These are phyloP conservation scores for Amaranthus hypochondriacus DNA, from an alignment of 148 eudicot species.

Conservation along the genomic window DNA sequence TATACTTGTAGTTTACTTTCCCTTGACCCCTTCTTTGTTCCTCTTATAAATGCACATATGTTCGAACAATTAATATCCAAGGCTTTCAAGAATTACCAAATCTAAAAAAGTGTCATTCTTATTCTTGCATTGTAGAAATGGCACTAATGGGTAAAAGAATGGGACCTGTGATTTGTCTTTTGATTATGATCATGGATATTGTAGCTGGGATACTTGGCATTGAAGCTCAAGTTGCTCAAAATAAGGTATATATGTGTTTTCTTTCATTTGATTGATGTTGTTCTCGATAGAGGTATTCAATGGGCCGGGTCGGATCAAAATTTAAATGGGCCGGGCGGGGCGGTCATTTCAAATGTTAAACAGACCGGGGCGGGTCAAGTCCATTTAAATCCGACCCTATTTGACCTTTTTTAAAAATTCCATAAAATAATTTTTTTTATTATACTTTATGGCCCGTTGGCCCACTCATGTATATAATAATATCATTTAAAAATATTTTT, in stretches of 20 bases:
- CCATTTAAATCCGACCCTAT: too few species aligned
- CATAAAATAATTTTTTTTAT: too few species aligned
- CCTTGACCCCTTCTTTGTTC: background rate
- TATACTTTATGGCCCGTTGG: too few species aligned
- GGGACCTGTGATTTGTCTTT: constrained; percentile 52
- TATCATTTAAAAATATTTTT: too few species aligned
- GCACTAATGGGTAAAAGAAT: constrained; percentile 38
- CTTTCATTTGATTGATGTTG: background rate
- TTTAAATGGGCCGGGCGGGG: too few species aligned
- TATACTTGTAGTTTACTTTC: constrained; percentile 17
- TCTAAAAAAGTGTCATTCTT: background rate
- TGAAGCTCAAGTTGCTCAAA: constrained; percentile 78
- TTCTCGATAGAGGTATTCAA: too few species aligned
- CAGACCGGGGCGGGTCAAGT: too few species aligned
- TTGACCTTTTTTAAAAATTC: too few species aligned
- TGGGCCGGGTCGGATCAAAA: too few species aligned
- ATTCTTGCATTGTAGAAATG: background rate
- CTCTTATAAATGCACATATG: constrained; percentile 10
- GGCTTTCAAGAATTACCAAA: background rate
- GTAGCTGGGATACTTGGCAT: constrained; percentile 79
- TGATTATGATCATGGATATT: constrained; percentile 64
- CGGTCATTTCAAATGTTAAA: too few species aligned
- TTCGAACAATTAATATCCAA: background rate
- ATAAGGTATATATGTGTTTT: constrained; percentile 43
- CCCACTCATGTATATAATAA: too few species aligned